These are phyloP conservation scores for Trametes meyenii DNA, from an alignment of 768 basidiomycete genomes.

Conservation along the genomic window DNA sequence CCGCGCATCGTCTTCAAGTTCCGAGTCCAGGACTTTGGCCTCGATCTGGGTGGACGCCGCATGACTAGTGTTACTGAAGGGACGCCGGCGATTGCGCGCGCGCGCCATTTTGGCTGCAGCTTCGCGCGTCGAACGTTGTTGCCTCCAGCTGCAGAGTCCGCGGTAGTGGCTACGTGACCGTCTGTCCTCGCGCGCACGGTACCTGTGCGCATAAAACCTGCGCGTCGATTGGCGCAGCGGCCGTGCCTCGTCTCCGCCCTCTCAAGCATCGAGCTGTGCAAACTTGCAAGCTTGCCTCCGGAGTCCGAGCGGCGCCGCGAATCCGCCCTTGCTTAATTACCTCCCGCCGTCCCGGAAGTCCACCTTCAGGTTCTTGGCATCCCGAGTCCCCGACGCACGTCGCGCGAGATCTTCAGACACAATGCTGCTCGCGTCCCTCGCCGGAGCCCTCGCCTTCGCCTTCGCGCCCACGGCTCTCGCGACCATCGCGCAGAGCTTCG, in stretches of 20 bases:
- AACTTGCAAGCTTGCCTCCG: no score
- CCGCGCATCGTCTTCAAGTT: no score
- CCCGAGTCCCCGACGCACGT: background rate
- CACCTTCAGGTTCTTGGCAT: no score
- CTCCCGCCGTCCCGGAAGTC: background rate
- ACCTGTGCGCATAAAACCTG: background rate
- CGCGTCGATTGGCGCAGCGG: background rate
- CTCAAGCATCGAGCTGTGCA: no score
- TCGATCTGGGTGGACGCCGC: no score
- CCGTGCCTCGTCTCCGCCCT: background rate
- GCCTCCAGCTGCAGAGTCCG: no score
- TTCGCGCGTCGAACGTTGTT: background rate
- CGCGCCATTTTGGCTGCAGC: background rate
- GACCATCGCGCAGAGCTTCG: slow-evolving; percentile 35
- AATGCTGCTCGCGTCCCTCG: slow-evolving; percentile 4
- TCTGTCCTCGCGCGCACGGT: background rate
- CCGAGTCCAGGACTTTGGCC: no score
- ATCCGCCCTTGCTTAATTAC: background rate
- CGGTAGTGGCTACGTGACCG: no score
- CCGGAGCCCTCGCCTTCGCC: slow-evolving; percentile 10
- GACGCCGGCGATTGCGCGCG: background rate
- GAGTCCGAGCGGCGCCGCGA: no score
- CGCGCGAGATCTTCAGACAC: background rate
- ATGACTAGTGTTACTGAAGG: no score
- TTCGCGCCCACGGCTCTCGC: slow-evolving; percentile 26